Evolutionary conservation across 345 rosid genomes (phyloP).

Genomic region (Acer negundo): DNA sequence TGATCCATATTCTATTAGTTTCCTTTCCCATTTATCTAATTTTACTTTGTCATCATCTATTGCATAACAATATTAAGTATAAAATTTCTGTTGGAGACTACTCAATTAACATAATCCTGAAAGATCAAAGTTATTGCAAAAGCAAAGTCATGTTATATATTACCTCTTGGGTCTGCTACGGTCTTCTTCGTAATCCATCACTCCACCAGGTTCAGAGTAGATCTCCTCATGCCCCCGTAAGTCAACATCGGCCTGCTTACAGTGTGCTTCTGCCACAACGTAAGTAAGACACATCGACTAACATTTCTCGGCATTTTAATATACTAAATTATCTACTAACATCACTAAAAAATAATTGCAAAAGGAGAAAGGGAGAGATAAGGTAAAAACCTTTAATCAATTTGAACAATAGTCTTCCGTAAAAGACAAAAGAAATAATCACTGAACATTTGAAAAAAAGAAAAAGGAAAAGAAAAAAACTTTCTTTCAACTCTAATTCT

Average conservation of each 20-base stretch:
- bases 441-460: not conserved
- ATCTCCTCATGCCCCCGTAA: constrained; percentile 88
- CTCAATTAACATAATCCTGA: not conserved
- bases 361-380: not conserved
- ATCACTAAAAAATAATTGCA: not conserved
- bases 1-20: not conserved
- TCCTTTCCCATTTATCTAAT: not conserved
- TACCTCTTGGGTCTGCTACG: constrained; percentile 95
- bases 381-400: not conserved
- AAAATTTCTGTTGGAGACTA: not conserved
- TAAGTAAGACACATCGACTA: constrained; percentile 98
- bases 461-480: not conserved
- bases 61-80: not conserved
- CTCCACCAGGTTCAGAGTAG: constrained; percentile 96
- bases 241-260: constrained; percentile 91
- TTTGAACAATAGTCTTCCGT: not conserved
- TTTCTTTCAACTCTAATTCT: not conserved
- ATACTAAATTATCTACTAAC: constrained; percentile 17
- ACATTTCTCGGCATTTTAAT: constrained; percentile 46
- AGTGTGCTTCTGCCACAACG: constrained; percentile 98
- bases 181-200: constrained; percentile 97
- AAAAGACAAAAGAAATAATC: not conserved
- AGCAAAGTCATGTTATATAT: not conserved
- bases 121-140: not conserved
- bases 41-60: not conserved